These are phyloP conservation scores for Hordeum pubiflorum DNA, from an alignment of 202 grass and related monocot species.

Conservation along the genomic window DNA sequence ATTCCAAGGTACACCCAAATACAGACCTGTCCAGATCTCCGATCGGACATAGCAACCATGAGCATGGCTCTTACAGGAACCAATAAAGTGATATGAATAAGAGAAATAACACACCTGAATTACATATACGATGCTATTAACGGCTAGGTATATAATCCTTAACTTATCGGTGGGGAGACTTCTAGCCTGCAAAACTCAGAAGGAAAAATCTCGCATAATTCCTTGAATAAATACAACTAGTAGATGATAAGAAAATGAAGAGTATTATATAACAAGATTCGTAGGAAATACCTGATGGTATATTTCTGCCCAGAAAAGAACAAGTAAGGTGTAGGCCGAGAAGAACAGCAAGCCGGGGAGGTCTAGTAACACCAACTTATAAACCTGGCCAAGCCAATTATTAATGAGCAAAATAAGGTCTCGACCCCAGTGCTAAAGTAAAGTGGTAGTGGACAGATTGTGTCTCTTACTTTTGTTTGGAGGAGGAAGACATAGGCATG, in stretches of 20 bases:
- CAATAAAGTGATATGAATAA: background rate
- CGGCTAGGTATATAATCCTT: conserved; percentile 53
- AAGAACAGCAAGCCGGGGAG: conserved; percentile 84
- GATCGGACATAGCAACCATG: background rate
- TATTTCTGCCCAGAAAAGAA: conserved; percentile 99
- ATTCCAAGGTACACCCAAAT: conserved; percentile 91
- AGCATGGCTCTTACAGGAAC: background rate
- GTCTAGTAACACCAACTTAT: conserved; percentile 67
- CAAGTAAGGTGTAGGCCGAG: conserved; percentile 91
- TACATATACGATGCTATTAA: conserved; percentile 66
- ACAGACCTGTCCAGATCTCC: conserved; percentile 47
- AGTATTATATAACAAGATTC: background rate
- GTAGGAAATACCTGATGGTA: conserved; percentile 70
- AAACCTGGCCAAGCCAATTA: conserved; percentile 43
- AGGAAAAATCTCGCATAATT: background rate
- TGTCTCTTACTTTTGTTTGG: conserved; percentile 45
- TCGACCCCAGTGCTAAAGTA: background rate
- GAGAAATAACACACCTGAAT: conserved; percentile 56
- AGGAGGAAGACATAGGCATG: conserved; percentile 72
- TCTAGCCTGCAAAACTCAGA: conserved; percentile 46
- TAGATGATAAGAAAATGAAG: background rate
- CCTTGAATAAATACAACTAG: background rate
- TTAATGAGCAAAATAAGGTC: background rate
- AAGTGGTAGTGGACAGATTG: background rate
- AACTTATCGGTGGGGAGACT: conserved; percentile 85